A percentile compares a stretch with the other conserved stretches of the same genome.
phyloP scores from a whole-genome alignment of 2,329 filamentous ascomycete genomes.

The Sclerotinia minor region DNA sequence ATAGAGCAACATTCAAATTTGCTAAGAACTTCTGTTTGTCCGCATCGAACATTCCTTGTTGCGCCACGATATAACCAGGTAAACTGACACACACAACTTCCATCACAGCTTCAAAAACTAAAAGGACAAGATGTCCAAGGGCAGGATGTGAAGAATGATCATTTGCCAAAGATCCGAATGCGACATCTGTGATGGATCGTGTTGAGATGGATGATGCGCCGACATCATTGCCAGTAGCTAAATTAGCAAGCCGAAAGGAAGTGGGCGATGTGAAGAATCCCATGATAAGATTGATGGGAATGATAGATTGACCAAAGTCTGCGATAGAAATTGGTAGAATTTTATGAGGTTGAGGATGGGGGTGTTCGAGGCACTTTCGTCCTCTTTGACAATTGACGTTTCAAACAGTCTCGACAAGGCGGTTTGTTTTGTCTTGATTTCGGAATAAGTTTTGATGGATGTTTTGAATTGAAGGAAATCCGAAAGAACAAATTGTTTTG shows the following conservation, averaged over 20 bases:
- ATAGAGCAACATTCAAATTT: conserved; percentile 93
- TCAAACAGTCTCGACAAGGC: background rate
- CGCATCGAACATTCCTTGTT: conserved; percentile 88
- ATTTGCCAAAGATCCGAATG: conserved; percentile 32
- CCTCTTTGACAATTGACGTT: conserved; percentile 11
- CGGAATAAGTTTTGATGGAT: background rate
- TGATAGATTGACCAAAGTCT: background rate
- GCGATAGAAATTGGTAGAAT: background rate
- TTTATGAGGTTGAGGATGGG: background rate
- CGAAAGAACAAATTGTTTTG: too few relatives aligned
- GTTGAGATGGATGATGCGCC: conserved; percentile 32
- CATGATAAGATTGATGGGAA: conserved; percentile 37
- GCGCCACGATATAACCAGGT: conserved; percentile 89
- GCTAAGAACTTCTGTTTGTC: conserved; percentile 96
- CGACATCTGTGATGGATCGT: conserved; percentile 33
- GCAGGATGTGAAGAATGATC: conserved; percentile 46
- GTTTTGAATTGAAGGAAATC: background rate
- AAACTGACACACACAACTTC: conserved; percentile 94
- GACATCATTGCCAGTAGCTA: conserved; percentile 39
- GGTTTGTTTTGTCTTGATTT: background rate
- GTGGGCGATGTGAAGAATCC: conserved; percentile 50
- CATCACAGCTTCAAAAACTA: conserved; percentile 88
- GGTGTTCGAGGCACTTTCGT: conserved; percentile 17
- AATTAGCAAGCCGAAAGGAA: conserved; percentile 47
- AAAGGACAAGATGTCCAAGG: conserved; percentile 44